Evolutionary conservation across 306 rosid genomes (phyloP).

Genomic region (Amphicarpaea edgeworthii): DNA sequence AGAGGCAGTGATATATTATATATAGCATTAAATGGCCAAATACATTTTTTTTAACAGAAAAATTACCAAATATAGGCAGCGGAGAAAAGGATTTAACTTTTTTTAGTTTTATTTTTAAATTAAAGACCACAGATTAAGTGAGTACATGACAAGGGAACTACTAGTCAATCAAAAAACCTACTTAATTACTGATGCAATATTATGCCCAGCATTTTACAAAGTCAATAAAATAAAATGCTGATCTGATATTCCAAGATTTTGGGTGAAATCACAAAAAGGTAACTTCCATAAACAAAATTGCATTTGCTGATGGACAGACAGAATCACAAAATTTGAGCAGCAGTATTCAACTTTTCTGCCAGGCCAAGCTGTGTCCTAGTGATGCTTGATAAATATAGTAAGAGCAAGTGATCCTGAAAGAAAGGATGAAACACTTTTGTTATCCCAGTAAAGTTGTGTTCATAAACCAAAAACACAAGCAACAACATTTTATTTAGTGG

Average conservation of each 20-base stretch:
- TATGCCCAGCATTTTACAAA: conserved; percentile 14
- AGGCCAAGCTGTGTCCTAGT: conserved; percentile 84
- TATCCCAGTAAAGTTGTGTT: conserved; percentile 29
- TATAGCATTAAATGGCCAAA: no score
- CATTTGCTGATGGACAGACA: not conserved
- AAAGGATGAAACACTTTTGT: conserved; percentile 5
- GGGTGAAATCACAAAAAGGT: conserved; percentile 1
- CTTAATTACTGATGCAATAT: conserved; percentile 29
- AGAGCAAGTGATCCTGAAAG: conserved; percentile 82
- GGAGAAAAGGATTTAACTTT: not conserved
- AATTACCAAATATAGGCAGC: no score
- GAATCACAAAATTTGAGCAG: conserved; percentile 83
- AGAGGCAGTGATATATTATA: no score
- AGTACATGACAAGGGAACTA: conserved; percentile 3
- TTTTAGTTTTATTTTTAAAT: not conserved
- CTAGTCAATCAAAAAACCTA: conserved; percentile 1
- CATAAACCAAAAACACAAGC: not conserved
- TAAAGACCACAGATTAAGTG: conserved; percentile 3
- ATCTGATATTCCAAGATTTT: conserved; percentile 25
- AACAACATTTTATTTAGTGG: not conserved
- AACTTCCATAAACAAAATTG: conserved; percentile 26
- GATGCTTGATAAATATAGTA: conserved; percentile 85
- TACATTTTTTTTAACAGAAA: no score
- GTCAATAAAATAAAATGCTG: conserved; percentile 24
- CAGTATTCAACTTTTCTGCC: conserved; percentile 93